Conservation (phyloP, 2,329 filamentous ascomycete genomes). For the Davidsoniella virescens region DNA sequence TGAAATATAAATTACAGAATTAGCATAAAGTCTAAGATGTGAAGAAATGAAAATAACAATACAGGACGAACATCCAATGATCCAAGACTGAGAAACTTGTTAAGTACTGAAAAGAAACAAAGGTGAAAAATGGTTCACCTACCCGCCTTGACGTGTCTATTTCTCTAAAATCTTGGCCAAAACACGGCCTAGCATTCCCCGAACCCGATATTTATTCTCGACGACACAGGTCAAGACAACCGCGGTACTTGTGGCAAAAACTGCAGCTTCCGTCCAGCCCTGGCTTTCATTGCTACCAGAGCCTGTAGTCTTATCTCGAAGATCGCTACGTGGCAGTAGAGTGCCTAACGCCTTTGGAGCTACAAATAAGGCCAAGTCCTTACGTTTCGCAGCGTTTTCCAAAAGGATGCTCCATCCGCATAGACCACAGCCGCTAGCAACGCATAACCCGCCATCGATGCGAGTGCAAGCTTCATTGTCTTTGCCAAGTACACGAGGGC, state of each 20-base stretch:
- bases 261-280: slow-evolving; percentile 50
- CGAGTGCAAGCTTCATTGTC: slow-evolving; percentile 28
- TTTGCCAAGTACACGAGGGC: slow-evolving; percentile 47
- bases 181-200: slow-evolving; percentile 51
- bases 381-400: slow-evolving; percentile 47
- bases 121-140: too few relatives aligned
- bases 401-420: slow-evolving; percentile 73
- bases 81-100: too few relatives aligned
- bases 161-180: slow-evolving; percentile 32
- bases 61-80: too few relatives aligned
- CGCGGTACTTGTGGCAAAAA: slow-evolving; percentile 51
- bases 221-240: slow-evolving; percentile 51
- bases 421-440: slow-evolving; percentile 53
- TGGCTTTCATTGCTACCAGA: slow-evolving; percentile 37
- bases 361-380: slow-evolving; percentile 68
- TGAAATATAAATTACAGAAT: too few relatives aligned
- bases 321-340: slow-evolving; percentile 42
- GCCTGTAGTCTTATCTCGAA: slow-evolving; percentile 17
- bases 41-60: too few relatives aligned
- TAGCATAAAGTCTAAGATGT: too few relatives aligned
- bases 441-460: slow-evolving; percentile 49
- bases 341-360: slow-evolving; percentile 62
- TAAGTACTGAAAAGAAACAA: too few relatives aligned
- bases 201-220: slow-evolving; percentile 46
- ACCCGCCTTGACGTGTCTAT: slow-evolving; percentile 14